phyloP scores from a whole-genome alignment of 139 green algal species.

The Ulvella scutata region DNA sequence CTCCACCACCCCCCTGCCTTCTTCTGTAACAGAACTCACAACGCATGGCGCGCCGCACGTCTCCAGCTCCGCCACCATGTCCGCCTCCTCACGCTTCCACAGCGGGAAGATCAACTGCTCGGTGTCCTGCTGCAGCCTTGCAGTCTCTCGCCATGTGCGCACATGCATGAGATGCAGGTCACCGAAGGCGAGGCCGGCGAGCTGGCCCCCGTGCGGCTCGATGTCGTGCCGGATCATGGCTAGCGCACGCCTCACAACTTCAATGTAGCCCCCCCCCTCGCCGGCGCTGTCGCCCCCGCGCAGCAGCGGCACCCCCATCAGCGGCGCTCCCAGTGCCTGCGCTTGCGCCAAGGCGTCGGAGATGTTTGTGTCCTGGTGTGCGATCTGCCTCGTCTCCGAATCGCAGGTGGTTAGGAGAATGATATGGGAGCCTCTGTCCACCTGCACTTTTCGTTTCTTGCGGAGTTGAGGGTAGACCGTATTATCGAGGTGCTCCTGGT shows the following conservation, averaged over 20 bases:
- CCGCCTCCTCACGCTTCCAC: not conserved
- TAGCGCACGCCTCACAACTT: not conserved
- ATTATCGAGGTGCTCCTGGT: too few relatives aligned
- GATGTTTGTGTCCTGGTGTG: constrained; percentile 3
- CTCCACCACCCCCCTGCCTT: not conserved
- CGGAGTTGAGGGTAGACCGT: too few relatives aligned
- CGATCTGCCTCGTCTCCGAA: not conserved
- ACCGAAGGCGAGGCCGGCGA: not conserved
- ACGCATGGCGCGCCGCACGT: not conserved
- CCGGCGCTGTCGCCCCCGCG: not conserved
- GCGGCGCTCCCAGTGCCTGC: not conserved
- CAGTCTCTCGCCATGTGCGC: not conserved
- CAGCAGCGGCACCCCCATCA: constrained; percentile 1
- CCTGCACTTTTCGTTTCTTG: too few relatives aligned
- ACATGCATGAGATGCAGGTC: constrained; percentile 4
- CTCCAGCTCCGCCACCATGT: not conserved
- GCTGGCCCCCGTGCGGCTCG: not conserved
- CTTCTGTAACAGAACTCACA: not conserved
- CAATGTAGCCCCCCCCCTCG: not conserved
- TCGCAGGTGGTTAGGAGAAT: constrained; percentile 5
- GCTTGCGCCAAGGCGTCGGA: not conserved
- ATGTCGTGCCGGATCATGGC: not conserved
- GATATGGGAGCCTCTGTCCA: not conserved
- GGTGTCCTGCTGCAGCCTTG: not conserved
- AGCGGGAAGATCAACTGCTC: constrained; percentile 3